These are phyloP conservation scores for Coemansia sp. DNA, from an alignment of 371 early-diverging fungal genomes.

Conservation along the genomic window DNA sequence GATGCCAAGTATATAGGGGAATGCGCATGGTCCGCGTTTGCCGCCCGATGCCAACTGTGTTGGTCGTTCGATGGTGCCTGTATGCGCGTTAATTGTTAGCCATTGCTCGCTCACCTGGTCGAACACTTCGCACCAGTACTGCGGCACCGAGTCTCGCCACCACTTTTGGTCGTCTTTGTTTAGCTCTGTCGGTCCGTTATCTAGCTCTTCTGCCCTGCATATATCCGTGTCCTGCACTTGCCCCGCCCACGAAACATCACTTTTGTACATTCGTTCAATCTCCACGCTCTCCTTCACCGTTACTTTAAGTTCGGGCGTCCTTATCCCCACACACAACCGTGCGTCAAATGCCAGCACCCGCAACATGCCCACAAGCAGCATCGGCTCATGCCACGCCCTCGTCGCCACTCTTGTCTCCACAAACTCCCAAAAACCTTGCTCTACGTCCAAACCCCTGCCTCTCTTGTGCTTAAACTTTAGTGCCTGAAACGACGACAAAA, in stretches of 20 bases:
- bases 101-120: slow-evolving; percentile 29
- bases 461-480: neutral
- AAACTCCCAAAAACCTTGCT: slow-evolving; percentile 16
- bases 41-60: neutral
- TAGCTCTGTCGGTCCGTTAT: neutral
- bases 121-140: slow-evolving; percentile 48
- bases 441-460: neutral
- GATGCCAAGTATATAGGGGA: slow-evolving; percentile 30
- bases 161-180: neutral
- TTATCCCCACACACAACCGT: slow-evolving; percentile 38
- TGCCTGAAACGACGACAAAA: slow-evolving; percentile 19
- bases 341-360: slow-evolving; percentile 37
- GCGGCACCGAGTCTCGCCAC: slow-evolving; percentile 8
- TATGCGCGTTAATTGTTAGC: slow-evolving; percentile 28
- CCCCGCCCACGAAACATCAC: neutral
- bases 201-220: neutral
- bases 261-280: slow-evolving; percentile 11
- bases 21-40: slow-evolving; percentile 3
- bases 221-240: neutral
- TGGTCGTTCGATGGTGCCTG: slow-evolving; percentile 27
- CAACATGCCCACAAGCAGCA: slow-evolving; percentile 36
- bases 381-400: slow-evolving; percentile 41
- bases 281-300: slow-evolving; percentile 28
- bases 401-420: slow-evolving; percentile 11
- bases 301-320: slow-evolving; percentile 30